Evolutionary conservation across 768 basidiomycete species (phyloP), one percentile per base, ranked within the genome.

Genomic region (Lactifluus rugatus): DNA sequence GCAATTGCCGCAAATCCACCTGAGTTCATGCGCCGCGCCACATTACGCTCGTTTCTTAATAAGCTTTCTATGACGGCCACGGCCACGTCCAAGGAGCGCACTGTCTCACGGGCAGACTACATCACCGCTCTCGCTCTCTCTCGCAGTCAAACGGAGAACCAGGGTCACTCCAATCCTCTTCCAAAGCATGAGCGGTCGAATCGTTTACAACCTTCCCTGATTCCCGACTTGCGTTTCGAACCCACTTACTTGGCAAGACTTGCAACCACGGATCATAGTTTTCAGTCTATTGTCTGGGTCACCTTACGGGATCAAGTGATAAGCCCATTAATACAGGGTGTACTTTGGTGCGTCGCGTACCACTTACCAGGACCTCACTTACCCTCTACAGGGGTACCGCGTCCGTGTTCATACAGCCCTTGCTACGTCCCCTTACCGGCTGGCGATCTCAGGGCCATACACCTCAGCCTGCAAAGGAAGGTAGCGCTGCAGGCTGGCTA

Each of bases 161-260:
- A 31, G 11, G 55, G 19, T 9, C 50, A 17, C 36, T 4, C 32
- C 3, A 19, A 14, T 31, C 26, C 34, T 42, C 50, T 11, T 37
- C 46, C 41, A 45, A 45, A 23, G 2, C 42, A 28, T 47, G 50
- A 50, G 17, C 9, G 14, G 23, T 52, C 48, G 11, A 49, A 23
- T 42, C 58, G 34, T n/a, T 42, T 45, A 21, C 37, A 34, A 23
- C 48, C 60, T 17, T 48, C 81, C 25, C 66, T 71, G 44, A 82
- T 89, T 52, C 86, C 87, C 26, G 87, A 90, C 67, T 72, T 89
- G 37, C 85, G 87, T 26, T 88, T 87, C 72, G 87, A 89, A 66
- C 77, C 81, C 57, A 82, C 80, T 51, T 90, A 86, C 68, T 60
- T 87, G 56, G 77, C 76, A 61, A 85, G 82, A 62, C 75, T 88